A percentile compares a stretch with the other conserved stretches of the same genome.
These are phyloP conservation scores for Russula sp. DNA, from an alignment of 768 basidiomycete species.

Conservation along the genomic window DNA sequence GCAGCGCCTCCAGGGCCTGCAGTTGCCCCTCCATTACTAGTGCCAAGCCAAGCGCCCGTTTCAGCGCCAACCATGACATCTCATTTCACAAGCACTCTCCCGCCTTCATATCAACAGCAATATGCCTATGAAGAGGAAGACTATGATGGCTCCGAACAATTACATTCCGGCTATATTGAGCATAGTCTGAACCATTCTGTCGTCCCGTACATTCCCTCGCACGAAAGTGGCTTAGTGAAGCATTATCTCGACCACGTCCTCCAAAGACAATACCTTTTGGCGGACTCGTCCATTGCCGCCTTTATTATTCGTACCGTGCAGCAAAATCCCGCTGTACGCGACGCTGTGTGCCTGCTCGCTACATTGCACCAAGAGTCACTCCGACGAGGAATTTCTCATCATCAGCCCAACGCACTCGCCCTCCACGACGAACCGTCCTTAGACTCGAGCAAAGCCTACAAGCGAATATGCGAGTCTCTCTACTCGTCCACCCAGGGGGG, in stretches of 20 bases:
- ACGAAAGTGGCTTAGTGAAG: slow-evolving; percentile 35
- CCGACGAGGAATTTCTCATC: slow-evolving; percentile 16
- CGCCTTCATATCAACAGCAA: slow-evolving; percentile 27
- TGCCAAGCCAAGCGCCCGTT: slow-evolving; percentile 1
- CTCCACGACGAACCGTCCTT: slow-evolving; percentile 4
- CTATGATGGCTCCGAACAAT: slow-evolving; percentile 25
- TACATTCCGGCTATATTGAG: slow-evolving; percentile 28
- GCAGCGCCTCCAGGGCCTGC: slow-evolving; percentile 21
- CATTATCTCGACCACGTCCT: slow-evolving; percentile 65
- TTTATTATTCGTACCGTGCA: slow-evolving; percentile 54
- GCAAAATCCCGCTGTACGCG: slow-evolving; percentile 45
- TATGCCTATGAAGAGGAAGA: slow-evolving; percentile 30
- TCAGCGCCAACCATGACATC: slow-evolving; percentile 1
- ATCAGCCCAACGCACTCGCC: slow-evolving; percentile 4
- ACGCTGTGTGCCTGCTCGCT: slow-evolving; percentile 62
- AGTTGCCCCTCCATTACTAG: background rate
- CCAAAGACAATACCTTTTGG: slow-evolving; percentile 66
- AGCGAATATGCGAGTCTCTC: slow-evolving; percentile 30
- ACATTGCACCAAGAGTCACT: slow-evolving; percentile 49
- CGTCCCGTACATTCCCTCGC: slow-evolving; percentile 30
- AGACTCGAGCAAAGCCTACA: slow-evolving; percentile 31
- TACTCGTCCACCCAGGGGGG: slow-evolving; percentile 22
- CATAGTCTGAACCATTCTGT: slow-evolving; percentile 28
- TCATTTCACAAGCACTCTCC: slow-evolving; percentile 22
- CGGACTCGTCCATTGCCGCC: slow-evolving; percentile 45